These are phyloP conservation scores for Suhomyces anneliseae DNA, from an alignment of 1,139 yeast species.

Conservation along the genomic window DNA sequence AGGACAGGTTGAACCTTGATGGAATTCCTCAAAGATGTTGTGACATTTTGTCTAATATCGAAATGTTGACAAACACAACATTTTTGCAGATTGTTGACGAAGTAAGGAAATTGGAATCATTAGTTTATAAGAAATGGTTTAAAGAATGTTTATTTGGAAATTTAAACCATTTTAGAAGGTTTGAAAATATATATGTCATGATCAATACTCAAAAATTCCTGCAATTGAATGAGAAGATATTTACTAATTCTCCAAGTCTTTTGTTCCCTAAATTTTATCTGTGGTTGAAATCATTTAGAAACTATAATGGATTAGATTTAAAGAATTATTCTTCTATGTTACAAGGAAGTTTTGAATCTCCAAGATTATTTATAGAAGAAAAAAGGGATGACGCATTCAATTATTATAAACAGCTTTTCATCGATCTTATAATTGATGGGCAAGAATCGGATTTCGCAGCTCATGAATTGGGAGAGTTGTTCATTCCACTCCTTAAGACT, in stretches of 20 bases:
- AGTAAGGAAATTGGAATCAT: constrained; percentile 12
- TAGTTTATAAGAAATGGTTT: constrained; percentile 20
- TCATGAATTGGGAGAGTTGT: constrained; percentile 12
- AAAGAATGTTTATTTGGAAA: constrained; percentile 16
- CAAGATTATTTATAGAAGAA: constrained; percentile 1
- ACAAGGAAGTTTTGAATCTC: constrained; percentile 5
- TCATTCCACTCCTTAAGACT: constrained; percentile 1
- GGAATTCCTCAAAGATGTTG: constrained; percentile 3
- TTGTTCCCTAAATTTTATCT: constrained; percentile 29
- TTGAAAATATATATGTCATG: constrained; percentile 21
- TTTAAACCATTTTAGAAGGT: constrained; percentile 16
- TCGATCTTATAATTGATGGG: constrained; percentile 6
- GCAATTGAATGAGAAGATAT: constrained; percentile 1
- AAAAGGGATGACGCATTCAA: constrained; percentile 1
- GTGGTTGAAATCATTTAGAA: constrained; percentile 9
- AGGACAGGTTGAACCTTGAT: background rate
- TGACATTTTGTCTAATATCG: background rate
- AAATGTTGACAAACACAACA: background rate
- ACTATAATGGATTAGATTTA: constrained; percentile 2
- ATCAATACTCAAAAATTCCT: background rate
- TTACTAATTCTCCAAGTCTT: constrained; percentile 25
- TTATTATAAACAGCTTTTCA: constrained; percentile 9
- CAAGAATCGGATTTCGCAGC: constrained; percentile 1
- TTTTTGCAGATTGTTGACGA: background rate
- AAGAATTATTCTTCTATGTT: constrained; percentile 3